Conservation (phyloP, 371 early-diverging fungal species). For the Mortierella sp. region DNA sequence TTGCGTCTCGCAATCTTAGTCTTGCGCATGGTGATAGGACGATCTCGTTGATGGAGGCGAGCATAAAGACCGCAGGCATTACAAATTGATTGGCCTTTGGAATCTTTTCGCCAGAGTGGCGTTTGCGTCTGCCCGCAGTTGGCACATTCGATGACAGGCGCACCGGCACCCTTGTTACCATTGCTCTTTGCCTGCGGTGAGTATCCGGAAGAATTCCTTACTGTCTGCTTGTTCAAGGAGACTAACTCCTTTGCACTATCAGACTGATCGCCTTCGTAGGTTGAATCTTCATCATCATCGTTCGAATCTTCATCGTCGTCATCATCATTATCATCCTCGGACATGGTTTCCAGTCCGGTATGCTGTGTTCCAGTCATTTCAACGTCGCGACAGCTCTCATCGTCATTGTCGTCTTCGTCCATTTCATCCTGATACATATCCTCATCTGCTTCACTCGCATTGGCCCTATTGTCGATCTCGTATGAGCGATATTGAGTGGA, state of each 20-base stretch:
- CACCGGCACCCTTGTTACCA: background rate
- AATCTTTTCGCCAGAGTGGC: constrained; percentile 90
- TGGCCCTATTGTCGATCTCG: background rate
- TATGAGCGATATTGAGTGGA: background rate
- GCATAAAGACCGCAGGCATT: constrained; percentile 95
- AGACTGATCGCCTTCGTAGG: constrained; percentile 1
- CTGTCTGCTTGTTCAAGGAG: background rate
- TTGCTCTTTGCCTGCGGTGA: background rate
- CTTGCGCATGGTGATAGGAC: constrained; percentile 75
- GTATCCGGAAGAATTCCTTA: background rate
- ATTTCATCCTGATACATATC: constrained; percentile 9
- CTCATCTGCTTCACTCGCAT: constrained; percentile 28
- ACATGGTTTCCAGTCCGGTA: background rate
- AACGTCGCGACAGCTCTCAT: background rate
- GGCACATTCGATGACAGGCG: constrained; percentile 64
- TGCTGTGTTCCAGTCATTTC: background rate
- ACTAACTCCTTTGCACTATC: background rate
- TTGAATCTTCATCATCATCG: background rate
- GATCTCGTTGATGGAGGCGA: constrained; percentile 78
- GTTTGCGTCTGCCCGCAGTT: constrained; percentile 90
- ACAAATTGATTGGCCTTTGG: constrained; percentile 85
- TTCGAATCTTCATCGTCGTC: background rate
- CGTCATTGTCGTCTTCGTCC: constrained; percentile 24
- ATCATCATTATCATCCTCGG: background rate
- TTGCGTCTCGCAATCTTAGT: constrained; percentile 74